These are phyloP conservation scores for Epichloe baconii DNA, from an alignment of 2,329 filamentous ascomycete species.

Conservation along the genomic window DNA sequence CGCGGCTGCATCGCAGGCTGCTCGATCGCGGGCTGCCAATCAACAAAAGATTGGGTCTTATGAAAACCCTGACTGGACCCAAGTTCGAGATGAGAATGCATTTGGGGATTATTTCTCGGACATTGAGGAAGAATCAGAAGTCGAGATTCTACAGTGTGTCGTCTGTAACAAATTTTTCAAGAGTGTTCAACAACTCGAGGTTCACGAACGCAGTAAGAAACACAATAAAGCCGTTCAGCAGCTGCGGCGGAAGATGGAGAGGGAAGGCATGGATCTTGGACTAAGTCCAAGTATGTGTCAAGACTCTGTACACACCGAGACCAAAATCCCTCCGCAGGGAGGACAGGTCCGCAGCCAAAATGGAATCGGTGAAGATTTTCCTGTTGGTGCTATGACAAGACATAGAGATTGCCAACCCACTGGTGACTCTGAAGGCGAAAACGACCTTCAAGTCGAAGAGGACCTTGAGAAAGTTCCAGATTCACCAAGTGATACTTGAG, in stretches of 20 bases:
- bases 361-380: neutral
- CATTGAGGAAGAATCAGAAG: constrained; percentile 40
- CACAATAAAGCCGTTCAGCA: constrained; percentile 77
- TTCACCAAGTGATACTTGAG: neutral
- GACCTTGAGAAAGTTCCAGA: neutral
- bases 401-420: neutral
- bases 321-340: neutral
- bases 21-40: constrained; percentile 68
- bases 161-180: constrained; percentile 72
- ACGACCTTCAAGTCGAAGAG: too few relatives aligned
- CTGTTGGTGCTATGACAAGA: neutral
- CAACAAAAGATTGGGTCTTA: constrained; percentile 56
- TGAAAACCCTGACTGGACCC: constrained; percentile 64
- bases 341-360: neutral
- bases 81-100: constrained; percentile 39
- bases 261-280: constrained; percentile 55
- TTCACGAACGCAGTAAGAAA: constrained; percentile 94
- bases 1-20: constrained; percentile 72
- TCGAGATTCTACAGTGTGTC: constrained; percentile 58
- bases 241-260: constrained; percentile 68
- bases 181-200: constrained; percentile 82
- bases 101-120: constrained; percentile 48
- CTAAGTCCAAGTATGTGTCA: constrained; percentile 17
- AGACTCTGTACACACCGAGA: neutral
- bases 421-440: neutral